These are phyloP conservation scores for Umbelopsis sp. DNA, from an alignment of 371 early-diverging fungal species.

Conservation along the genomic window DNA sequence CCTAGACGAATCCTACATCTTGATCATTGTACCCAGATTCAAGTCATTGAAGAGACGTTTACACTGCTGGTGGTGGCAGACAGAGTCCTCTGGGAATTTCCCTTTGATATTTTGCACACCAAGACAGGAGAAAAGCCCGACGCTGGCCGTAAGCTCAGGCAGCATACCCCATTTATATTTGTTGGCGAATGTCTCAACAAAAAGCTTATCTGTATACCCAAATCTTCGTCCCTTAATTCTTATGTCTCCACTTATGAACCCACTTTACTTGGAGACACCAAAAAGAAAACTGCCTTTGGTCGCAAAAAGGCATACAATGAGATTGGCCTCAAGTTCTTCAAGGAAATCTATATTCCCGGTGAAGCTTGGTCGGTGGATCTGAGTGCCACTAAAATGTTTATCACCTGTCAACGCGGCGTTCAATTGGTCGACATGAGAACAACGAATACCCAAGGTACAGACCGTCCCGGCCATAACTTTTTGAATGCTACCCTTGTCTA, in stretches of 20 bases:
- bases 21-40: slow-evolving; percentile 38
- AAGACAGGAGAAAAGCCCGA: slow-evolving; percentile 38
- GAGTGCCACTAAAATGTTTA: slow-evolving; percentile 40
- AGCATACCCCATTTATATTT: slow-evolving; percentile 43
- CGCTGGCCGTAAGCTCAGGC: slow-evolving; percentile 32
- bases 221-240: slow-evolving; percentile 36
- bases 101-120: slow-evolving; percentile 36
- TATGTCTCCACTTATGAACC: slow-evolving; percentile 39
- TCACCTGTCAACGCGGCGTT: slow-evolving; percentile 48
- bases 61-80: slow-evolving; percentile 43
- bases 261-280: slow-evolving; percentile 24
- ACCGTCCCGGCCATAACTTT: background rate
- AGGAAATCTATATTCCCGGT: slow-evolving; percentile 45
- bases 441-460: slow-evolving; percentile 45
- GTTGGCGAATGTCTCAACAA: slow-evolving; percentile 36
- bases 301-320: slow-evolving; percentile 21
- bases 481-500: background rate
- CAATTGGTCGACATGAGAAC: slow-evolving; percentile 49
- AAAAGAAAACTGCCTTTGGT: slow-evolving; percentile 20
- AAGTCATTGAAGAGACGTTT: slow-evolving; percentile 42
- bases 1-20: slow-evolving; percentile 41
- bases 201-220: slow-evolving; percentile 41
- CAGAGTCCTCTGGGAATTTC: slow-evolving; percentile 41
- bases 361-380: slow-evolving; percentile 50
- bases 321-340: slow-evolving; percentile 37